Evolutionary conservation across 768 basidiomycete genomes (phyloP).

Genomic region (button mushroom (Agaricus bisporus)): DNA sequence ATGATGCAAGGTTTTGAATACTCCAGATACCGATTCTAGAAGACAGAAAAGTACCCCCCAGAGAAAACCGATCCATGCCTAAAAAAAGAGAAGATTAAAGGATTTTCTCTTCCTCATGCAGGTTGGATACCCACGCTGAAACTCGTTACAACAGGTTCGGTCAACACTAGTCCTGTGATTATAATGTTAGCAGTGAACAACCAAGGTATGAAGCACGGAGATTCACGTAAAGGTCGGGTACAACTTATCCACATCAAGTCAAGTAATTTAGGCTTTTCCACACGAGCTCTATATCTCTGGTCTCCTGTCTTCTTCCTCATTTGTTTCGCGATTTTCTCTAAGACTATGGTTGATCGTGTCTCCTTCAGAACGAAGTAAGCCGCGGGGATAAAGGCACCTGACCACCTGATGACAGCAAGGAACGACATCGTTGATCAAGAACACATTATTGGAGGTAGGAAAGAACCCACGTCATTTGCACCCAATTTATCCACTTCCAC

Average conservation of each 20-base stretch:
- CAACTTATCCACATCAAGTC: slow-evolving; percentile 64
- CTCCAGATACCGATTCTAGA: slow-evolving; percentile 40
- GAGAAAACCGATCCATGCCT: slow-evolving; percentile 69
- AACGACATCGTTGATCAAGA: slow-evolving; percentile 23
- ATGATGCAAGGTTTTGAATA: slow-evolving; percentile 49
- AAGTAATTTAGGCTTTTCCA: slow-evolving; percentile 51
- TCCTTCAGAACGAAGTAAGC: slow-evolving; percentile 57
- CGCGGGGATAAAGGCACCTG: slow-evolving; percentile 41
- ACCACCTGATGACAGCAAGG: slow-evolving; percentile 14
- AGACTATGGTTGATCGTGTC: slow-evolving; percentile 66
- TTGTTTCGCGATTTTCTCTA: slow-evolving; percentile 56
- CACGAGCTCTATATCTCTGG: slow-evolving; percentile 50
- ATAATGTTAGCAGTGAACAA: neutral
- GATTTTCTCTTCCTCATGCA: slow-evolving; percentile 16
- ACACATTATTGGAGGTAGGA: neutral
- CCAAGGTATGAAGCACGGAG: neutral
- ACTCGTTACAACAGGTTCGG: slow-evolving; percentile 69
- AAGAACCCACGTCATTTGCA: slow-evolving; percentile 22
- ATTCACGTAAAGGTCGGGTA: slow-evolving; percentile 66
- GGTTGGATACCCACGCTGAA: slow-evolving; percentile 53
- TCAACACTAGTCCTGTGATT: slow-evolving; percentile 50
- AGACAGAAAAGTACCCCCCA: slow-evolving; percentile 76
- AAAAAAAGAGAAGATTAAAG: slow-evolving; percentile 1
- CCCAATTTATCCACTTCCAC: slow-evolving; percentile 27
- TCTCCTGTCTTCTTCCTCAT: slow-evolving; percentile 64